These are phyloP conservation scores for Zymoseptoria ardabiliae DNA, from an alignment of 2,329 filamentous ascomycete species.

Conservation along the genomic window DNA sequence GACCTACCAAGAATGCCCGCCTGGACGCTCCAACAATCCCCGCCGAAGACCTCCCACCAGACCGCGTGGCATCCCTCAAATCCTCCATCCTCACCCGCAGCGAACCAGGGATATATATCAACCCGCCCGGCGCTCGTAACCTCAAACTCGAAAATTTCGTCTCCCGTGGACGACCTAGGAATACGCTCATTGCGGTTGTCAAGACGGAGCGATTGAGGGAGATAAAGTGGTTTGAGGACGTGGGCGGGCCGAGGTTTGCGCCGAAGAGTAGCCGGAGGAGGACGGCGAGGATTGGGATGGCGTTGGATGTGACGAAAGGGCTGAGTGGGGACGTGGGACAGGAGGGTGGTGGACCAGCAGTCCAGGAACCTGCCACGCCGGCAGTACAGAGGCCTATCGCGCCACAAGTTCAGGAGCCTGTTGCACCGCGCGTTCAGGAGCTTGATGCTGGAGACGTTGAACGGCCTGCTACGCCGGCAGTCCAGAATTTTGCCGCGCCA, in stretches of 20 bases:
- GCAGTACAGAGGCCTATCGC: background rate
- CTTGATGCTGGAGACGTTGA: background rate
- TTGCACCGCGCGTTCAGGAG: background rate
- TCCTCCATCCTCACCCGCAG: conserved; percentile 26
- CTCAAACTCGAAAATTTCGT: conserved; percentile 22
- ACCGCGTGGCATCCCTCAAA: conserved; percentile 22
- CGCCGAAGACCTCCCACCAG: conserved; percentile 5
- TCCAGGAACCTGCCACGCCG: background rate
- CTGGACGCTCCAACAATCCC: background rate
- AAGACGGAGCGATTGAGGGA: conserved; percentile 30
- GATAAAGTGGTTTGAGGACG: conserved; percentile 30
- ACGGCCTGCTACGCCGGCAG: background rate
- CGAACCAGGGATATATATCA: conserved; percentile 36
- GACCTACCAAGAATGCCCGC: background rate
- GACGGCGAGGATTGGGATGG: conserved; percentile 6
- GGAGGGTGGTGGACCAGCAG: background rate
- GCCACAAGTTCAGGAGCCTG: background rate
- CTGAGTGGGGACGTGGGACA: no score
- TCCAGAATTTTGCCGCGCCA: background rate
- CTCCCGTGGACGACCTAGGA: conserved; percentile 35
- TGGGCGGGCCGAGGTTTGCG: conserved; percentile 8
- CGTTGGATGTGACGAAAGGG: background rate
- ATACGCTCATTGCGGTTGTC: conserved; percentile 38
- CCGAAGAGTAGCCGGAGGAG: conserved; percentile 6
- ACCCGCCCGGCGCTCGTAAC: conserved; percentile 37